These are phyloP conservation scores for Diplodia scrobiculata DNA, from an alignment of 2,329 filamentous ascomycete species.

Conservation along the genomic window DNA sequence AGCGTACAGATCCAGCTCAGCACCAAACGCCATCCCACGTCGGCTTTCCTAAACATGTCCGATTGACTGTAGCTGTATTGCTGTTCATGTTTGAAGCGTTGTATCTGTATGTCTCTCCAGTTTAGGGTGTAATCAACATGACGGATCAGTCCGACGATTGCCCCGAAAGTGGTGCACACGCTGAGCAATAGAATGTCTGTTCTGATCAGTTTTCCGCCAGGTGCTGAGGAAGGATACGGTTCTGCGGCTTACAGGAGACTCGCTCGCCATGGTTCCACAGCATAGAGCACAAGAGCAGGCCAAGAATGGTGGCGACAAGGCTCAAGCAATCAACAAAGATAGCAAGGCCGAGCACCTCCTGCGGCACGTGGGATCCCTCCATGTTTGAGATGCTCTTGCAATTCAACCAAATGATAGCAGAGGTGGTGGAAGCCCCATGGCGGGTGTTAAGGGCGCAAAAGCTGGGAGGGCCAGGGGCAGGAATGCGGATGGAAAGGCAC, in stretches of 20 bases:
- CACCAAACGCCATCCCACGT: conserved; percentile 24
- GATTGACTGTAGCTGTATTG: conserved; percentile 1
- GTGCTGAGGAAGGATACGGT: neutral
- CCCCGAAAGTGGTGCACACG: conserved; percentile 14
- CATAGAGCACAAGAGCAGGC: conserved; percentile 20
- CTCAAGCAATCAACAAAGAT: conserved; percentile 24
- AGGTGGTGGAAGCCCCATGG: neutral
- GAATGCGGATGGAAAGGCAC: neutral
- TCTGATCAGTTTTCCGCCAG: neutral
- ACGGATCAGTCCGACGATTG: conserved; percentile 7
- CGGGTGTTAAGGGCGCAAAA: neutral
- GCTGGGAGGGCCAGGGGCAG: neutral
- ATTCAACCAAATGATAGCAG: neutral
- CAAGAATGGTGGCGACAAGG: conserved; percentile 14
- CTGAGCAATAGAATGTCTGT: conserved; percentile 27
- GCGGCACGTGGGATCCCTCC: conserved; percentile 7
- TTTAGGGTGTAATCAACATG: conserved; percentile 27
- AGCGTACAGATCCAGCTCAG: conserved; percentile 23
- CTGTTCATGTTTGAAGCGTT: conserved; percentile 11
- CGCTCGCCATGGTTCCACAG: conserved; percentile 26
- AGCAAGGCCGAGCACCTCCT: conserved; percentile 23
- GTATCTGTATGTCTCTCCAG: conserved; percentile 25
- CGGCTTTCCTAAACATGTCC: conserved; percentile 16
- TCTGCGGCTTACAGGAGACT: conserved; percentile 7
- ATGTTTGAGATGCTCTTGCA: conserved; percentile 9